Percentiles rank a stretch among this genome's conserved stretches.
Conservation (phyloP, 2,329 filamentous ascomycete species). For the Fusarium haematococcum region DNA sequence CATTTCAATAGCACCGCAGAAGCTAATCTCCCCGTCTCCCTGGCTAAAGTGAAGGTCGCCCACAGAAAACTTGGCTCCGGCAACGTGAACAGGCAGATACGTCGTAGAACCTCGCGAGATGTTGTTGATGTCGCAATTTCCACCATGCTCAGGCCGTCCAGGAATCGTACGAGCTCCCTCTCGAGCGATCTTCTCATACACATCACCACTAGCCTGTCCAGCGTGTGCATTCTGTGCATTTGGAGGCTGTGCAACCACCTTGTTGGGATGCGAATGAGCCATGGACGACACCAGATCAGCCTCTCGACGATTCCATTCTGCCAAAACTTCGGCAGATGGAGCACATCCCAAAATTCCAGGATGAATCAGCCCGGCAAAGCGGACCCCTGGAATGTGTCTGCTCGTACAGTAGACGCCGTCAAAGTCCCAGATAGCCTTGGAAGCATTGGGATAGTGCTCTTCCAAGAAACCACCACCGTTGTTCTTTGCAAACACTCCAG, state of each 20-base stretch:
- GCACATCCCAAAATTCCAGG: slow-evolving; percentile 93
- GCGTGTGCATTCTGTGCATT: slow-evolving; percentile 79
- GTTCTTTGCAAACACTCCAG: slow-evolving; percentile 80
- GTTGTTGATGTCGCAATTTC: slow-evolving; percentile 94
- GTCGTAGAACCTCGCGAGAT: slow-evolving; percentile 83
- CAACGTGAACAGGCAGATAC: slow-evolving; percentile 87
- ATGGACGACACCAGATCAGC: slow-evolving; percentile 79
- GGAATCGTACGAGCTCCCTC: slow-evolving; percentile 91
- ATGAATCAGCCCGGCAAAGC: slow-evolving; percentile 90
- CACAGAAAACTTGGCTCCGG: slow-evolving; percentile 89
- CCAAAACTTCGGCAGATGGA: slow-evolving; percentile 81
- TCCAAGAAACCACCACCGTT: slow-evolving; percentile 93
- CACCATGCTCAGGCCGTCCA: slow-evolving; percentile 86
- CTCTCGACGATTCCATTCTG: slow-evolving; percentile 87
- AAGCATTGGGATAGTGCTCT: slow-evolving; percentile 84
- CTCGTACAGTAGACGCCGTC: slow-evolving; percentile 78
- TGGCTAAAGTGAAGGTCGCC: slow-evolving; percentile 90
- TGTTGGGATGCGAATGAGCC: slow-evolving; percentile 68
- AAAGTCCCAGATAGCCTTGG: slow-evolving; percentile 71
- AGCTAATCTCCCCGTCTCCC: slow-evolving; percentile 91
- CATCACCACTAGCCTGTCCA: slow-evolving; percentile 68
- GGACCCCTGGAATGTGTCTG: slow-evolving; percentile 87
- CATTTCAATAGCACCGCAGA: slow-evolving; percentile 94
- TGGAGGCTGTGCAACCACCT: slow-evolving; percentile 78
- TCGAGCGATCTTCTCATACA: slow-evolving; percentile 75